Evolutionary conservation across 2,329 filamentous ascomycete genomes (phyloP).

Genomic region (Hypoxylon sp.): DNA sequence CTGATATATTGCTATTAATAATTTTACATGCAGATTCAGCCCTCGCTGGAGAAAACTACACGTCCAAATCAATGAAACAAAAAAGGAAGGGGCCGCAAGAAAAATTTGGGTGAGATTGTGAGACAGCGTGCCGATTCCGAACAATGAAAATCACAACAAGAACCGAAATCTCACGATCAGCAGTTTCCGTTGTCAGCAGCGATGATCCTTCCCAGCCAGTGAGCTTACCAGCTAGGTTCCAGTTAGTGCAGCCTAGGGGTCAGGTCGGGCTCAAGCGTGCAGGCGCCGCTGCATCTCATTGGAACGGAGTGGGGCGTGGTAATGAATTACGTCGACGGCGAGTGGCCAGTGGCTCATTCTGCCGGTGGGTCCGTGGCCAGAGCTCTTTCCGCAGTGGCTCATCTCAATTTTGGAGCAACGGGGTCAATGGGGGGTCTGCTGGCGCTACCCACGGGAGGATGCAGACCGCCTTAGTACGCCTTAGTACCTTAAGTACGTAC

Average conservation of each 20-base stretch:
- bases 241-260: conserved; percentile 22
- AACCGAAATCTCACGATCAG: conserved; percentile 40
- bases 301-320: conserved; percentile 17
- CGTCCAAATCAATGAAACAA: neutral
- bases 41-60: neutral
- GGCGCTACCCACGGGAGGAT: conserved; percentile 8
- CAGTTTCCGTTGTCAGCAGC: conserved; percentile 40
- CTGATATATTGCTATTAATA: conserved; percentile 28
- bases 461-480: conserved; percentile 12
- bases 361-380: neutral
- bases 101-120: conserved; percentile 33
- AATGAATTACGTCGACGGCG: conserved; percentile 22
- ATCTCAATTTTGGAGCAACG: conserved; percentile 40
- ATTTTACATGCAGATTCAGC: conserved; percentile 21
- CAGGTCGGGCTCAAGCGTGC: conserved; percentile 21
- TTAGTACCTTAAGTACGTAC: neutral
- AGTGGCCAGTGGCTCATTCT: conserved; percentile 18
- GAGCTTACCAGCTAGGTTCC: conserved; percentile 18
- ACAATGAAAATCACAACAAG: conserved; percentile 37
- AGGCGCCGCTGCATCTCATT: conserved; percentile 30
- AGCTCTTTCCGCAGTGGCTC: conserved; percentile 11
- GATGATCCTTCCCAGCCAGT: conserved; percentile 35
- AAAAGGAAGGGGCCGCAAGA: conserved; percentile 3
- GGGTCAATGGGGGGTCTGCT: neutral
- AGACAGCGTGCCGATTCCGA: conserved; percentile 46